Evolutionary conservation across 2,329 filamentous ascomycete genomes (phyloP), one percentile per base, ranked within the genome.

Genomic region (Xylariaceae sp.): DNA sequence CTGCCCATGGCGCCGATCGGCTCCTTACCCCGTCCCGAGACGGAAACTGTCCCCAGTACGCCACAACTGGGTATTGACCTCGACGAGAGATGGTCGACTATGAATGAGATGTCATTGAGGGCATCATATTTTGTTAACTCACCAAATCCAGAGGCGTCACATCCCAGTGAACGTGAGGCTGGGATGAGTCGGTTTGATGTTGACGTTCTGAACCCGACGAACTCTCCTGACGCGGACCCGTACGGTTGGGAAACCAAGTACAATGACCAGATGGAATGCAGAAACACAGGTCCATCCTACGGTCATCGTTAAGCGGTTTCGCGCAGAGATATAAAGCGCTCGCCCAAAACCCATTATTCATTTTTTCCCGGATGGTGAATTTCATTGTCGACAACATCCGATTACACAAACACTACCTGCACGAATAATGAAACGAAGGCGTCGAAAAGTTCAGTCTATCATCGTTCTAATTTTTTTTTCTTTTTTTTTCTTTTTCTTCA

Each of bases 191-290:
- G 67, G 34, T 58, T 64, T 31, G 66, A 67, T 40, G 65, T 66
- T 2, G 68, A 67, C 4, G 50, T 64, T 4, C 68, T 65, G 43
- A 65, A 59, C 4, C 62, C 59, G 48, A 55, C 63, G 6, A 64
- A 63, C 11, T 66, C 68, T 3, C 66, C 67, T 4, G 65, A 70
- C 1, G 11, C 32, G 27, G 78, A 81, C 53, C 61, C 73, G 3
- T 81, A 81, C 53, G 79, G 79, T 9, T 82, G 79, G 79, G 78
- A 81, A 55, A 77, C 76, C 7, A 77, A 77, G 59, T 68, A 75
- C 26, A 70, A 73, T 26, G 65, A 64, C 54, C 66, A 67, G 54
- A 50, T 62, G 39, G 54, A 59, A 11, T 67, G 62, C 50, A 57
- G 59, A 47, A 59, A 63, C 42, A 54, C 57, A 31, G 57, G 59